Evolutionary conservation across 176 grass and related monocot species (phyloP).

Genomic region (Avena eriantha): DNA sequence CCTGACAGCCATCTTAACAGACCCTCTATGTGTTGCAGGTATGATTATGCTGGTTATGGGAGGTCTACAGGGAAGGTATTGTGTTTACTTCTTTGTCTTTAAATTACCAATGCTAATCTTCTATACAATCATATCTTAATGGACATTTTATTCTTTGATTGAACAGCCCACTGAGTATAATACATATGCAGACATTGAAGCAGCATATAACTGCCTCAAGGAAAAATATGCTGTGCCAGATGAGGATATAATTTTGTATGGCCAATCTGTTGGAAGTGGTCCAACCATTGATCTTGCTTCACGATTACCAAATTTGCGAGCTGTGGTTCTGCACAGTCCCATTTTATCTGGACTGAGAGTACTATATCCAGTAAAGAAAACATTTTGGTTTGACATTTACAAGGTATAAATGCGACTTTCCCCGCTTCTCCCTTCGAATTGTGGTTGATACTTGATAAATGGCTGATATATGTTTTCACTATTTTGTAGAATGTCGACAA

Average conservation of each 20-base stretch:
- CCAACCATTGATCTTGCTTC: slow-evolving; percentile 94
- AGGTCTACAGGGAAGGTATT: slow-evolving; percentile 90
- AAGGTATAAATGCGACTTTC: slow-evolving; percentile 68
- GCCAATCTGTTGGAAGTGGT: slow-evolving; percentile 91
- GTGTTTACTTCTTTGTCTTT: slow-evolving; percentile 33
- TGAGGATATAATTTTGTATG: slow-evolving; percentile 89
- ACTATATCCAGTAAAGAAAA: slow-evolving; percentile 79
- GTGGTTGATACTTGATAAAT: slow-evolving; percentile 5
- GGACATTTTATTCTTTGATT: slow-evolving; percentile 63
- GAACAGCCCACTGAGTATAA: slow-evolving; percentile 93
- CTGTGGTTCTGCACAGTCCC: slow-evolving; percentile 88
- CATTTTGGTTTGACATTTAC: slow-evolving; percentile 97
- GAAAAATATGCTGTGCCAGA: slow-evolving; percentile 77
- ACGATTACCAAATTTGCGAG: slow-evolving; percentile 75
- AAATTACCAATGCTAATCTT: slow-evolving; percentile 47
- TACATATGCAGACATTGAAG: slow-evolving; percentile 97
- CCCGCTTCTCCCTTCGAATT: background rate
- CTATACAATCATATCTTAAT: slow-evolving; percentile 56
- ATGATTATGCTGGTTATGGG: slow-evolving; percentile 93
- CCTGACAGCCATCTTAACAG: slow-evolving; percentile 20
- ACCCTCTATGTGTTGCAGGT: slow-evolving; percentile 54
- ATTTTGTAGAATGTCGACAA: slow-evolving; percentile 82
- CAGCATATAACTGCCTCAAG: slow-evolving; percentile 90
- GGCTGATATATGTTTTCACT: slow-evolving; percentile 43
- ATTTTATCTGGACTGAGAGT: slow-evolving; percentile 91